These are phyloP conservation scores for Globisporangium emineosum DNA, from an alignment of 352 stramenopile species.

Conservation along the genomic window DNA sequence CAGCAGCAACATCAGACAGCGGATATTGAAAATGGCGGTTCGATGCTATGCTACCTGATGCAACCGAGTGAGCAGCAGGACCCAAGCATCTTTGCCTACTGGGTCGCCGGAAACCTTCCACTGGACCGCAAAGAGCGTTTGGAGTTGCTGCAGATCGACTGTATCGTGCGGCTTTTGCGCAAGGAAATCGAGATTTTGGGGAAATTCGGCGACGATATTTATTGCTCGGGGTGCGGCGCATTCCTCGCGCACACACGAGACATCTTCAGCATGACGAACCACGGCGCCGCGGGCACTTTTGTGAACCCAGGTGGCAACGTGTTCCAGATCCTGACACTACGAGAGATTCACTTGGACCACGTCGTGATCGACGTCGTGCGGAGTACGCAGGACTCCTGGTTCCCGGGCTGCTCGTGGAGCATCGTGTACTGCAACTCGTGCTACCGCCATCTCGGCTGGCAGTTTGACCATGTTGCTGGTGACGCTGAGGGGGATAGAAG, in stretches of 20 bases:
- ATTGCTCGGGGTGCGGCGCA: constrained; percentile 57
- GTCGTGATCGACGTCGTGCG: constrained; percentile 43
- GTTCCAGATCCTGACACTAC: constrained; percentile 79
- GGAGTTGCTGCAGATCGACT: constrained; percentile 57
- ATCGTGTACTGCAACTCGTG: constrained; percentile 71
- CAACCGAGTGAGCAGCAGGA: constrained; percentile 40
- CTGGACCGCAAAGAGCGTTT: constrained; percentile 55
- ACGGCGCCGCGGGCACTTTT: constrained; percentile 65
- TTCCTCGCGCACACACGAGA: constrained; percentile 66
- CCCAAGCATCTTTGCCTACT: constrained; percentile 73
- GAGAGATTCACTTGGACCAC: constrained; percentile 37
- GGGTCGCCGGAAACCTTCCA: constrained; percentile 71
- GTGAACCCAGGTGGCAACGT: constrained; percentile 78
- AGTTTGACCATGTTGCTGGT: constrained; percentile 42
- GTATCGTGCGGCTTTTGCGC: constrained; percentile 53
- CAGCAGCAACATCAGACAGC: constrained; percentile 19
- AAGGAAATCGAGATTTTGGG: constrained; percentile 54
- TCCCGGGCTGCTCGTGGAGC: constrained; percentile 77
- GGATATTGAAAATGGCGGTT: constrained; percentile 13
- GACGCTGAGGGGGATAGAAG: constrained; percentile 13
- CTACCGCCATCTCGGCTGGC: constrained; percentile 73
- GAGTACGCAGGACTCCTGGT: constrained; percentile 75
- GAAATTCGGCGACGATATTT: constrained; percentile 61
- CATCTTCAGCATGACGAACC: constrained; percentile 76
- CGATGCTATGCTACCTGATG: constrained; percentile 31